Conservation (phyloP, 306 rosid species). For the Castanea mollissima region DNA sequence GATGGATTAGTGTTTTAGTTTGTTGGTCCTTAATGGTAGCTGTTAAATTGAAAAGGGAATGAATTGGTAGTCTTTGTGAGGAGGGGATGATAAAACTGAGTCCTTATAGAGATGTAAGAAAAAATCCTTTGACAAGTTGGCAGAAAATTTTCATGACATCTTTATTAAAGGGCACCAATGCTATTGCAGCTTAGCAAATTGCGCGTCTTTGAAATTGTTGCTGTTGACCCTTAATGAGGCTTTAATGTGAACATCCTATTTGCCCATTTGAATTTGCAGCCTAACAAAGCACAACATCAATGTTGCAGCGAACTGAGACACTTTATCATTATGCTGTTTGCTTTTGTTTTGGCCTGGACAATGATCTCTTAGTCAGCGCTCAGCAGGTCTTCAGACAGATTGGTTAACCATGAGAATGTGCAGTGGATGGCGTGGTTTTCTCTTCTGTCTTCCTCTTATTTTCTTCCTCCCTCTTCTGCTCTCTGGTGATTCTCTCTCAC, state of each 20-base stretch:
- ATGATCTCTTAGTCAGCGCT: conserved; percentile 20
- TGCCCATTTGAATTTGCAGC: not conserved
- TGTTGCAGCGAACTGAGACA: not conserved
- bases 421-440: conserved; percentile 64
- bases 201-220: not conserved
- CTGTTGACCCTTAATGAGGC: not conserved
- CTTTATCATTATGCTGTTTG: not conserved
- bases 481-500: conserved; percentile 44
- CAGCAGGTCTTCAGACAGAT: not conserved
- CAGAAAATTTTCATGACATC: not conserved
- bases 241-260: not conserved
- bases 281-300: not conserved
- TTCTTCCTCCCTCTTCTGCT: conserved; percentile 62
- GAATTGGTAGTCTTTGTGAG: not conserved
- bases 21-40: not conserved
- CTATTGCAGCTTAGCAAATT: not conserved
- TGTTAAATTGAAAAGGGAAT: not conserved
- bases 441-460: conserved; percentile 58
- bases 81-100: not conserved
- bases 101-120: not conserved
- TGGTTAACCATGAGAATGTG: conserved; percentile 48
- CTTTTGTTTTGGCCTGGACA: not conserved
- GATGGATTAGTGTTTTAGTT: not conserved
- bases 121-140: not conserved
- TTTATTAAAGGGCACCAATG: too few species aligned